Evolutionary conservation across 106 monocot species (phyloP).

Genomic region (Narthecium ossifragum): DNA sequence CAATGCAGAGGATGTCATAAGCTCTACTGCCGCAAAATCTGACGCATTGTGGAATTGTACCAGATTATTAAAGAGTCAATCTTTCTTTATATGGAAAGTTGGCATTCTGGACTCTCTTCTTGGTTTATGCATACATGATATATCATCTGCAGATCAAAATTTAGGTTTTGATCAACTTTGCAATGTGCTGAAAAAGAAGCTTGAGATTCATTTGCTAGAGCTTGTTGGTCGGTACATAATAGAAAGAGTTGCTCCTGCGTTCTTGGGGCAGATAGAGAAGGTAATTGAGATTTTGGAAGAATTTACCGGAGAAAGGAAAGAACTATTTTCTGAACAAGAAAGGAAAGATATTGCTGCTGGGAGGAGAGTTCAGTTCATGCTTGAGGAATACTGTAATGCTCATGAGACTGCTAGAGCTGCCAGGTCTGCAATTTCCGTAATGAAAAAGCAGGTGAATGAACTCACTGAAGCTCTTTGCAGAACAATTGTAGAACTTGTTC

Average conservation of each 20-base stretch:
- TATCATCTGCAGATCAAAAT: conserved; percentile 78
- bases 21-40: conserved; percentile 38
- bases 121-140: conserved; percentile 72
- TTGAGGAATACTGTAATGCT: conserved; percentile 88
- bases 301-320: conserved; percentile 29
- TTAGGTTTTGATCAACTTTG: conserved; percentile 67
- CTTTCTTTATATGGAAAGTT: conserved; percentile 95
- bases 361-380: conserved; percentile 55
- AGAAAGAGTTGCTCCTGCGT: conserved; percentile 59
- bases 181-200: conserved; percentile 58
- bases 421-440: conserved; percentile 54
- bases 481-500: conserved; percentile 64
- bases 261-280: conserved; percentile 50
- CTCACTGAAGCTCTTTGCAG: conserved; percentile 60
- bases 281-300: conserved; percentile 39
- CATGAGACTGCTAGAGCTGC: conserved; percentile 82
- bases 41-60: conserved; percentile 51
- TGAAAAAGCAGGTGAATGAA: conserved; percentile 61
- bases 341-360: conserved; percentile 38
- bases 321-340: conserved; percentile 30
- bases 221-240: conserved; percentile 53
- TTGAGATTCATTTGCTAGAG: conserved; percentile 50
- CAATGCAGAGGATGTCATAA: conserved; percentile 20
- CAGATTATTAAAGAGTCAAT: conserved; percentile 45
- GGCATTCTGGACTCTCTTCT: conserved; percentile 64